Percentiles rank a stretch among this genome's conserved stretches.
These are phyloP conservation scores for Phaeodactylum tricornutum DNA, from an alignment of 108 stramenopile genomes.

Conservation along the genomic window DNA sequence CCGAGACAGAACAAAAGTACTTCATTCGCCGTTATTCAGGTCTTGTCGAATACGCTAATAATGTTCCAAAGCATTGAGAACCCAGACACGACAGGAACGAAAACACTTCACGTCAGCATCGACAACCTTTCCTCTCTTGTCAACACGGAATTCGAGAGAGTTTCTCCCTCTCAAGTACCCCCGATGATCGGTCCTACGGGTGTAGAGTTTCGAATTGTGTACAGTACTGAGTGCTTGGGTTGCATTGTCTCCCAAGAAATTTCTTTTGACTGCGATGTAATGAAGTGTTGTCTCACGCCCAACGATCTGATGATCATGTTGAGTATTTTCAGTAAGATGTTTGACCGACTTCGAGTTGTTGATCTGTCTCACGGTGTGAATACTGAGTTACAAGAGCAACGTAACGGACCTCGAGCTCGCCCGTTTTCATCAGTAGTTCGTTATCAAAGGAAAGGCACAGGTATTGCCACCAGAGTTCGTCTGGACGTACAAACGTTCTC, in stretches of 20 bases:
- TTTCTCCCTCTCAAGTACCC: slow-evolving; percentile 19
- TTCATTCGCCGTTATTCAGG: slow-evolving; percentile 43
- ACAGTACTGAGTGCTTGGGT: slow-evolving; percentile 50
- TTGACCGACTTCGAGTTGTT: slow-evolving; percentile 29
- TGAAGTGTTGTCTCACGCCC: slow-evolving; percentile 40
- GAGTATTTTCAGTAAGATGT: slow-evolving; percentile 40
- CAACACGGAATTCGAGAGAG: slow-evolving; percentile 35
- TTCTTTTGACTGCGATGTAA: slow-evolving; percentile 53
- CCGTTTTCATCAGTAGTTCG: slow-evolving; percentile 9
- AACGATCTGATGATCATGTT: slow-evolving; percentile 50
- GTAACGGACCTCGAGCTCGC: background rate
- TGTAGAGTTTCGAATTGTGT: slow-evolving; percentile 52
- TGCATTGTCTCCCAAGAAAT: slow-evolving; percentile 54
- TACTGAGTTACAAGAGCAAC: background rate
- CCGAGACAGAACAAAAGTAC: background rate
- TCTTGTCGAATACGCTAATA: slow-evolving; percentile 52
- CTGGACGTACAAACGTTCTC: slow-evolving; percentile 49
- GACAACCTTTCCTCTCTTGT: slow-evolving; percentile 57
- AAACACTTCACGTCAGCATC: slow-evolving; percentile 56
- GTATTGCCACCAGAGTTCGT: slow-evolving; percentile 55
- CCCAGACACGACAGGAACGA: slow-evolving; percentile 46
- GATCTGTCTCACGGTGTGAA: background rate
- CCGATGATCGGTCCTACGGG: slow-evolving; percentile 51
- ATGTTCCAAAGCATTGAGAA: slow-evolving; percentile 78
- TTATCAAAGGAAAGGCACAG: slow-evolving; percentile 55